Percentiles rank a stretch among this genome's conserved stretches.
Conservation (phyloP, 2,329 filamentous ascomycete genomes). For the Aurifilum marmelostoma region DNA sequence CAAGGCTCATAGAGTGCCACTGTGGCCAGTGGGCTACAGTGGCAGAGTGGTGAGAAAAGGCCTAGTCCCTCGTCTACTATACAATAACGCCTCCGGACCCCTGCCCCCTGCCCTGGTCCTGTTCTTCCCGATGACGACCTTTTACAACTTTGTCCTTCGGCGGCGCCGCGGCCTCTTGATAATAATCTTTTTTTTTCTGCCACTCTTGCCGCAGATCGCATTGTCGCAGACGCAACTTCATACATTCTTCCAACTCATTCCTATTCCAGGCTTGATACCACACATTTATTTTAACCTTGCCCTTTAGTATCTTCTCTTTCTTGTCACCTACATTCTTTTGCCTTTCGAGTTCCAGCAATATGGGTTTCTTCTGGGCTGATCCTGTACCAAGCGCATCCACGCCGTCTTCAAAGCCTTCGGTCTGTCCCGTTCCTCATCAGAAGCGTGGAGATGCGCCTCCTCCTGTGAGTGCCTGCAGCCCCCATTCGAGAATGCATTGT, state of each 20-base stretch:
- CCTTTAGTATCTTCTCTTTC: neutral
- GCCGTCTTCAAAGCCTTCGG: constrained; percentile 23
- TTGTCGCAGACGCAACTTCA: neutral
- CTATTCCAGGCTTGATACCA: neutral
- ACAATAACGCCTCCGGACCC: neutral
- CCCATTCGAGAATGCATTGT: neutral
- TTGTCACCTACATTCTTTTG: neutral
- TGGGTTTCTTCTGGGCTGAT: constrained; percentile 70
- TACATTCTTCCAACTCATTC: neutral
- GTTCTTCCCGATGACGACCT: neutral
- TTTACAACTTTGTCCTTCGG: neutral
- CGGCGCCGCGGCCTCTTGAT: neutral
- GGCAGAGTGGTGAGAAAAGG: no score
- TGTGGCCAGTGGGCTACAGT: no score
- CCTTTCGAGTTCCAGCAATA: constrained; percentile 33
- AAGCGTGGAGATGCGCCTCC: constrained; percentile 39
- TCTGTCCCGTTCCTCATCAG: constrained; percentile 31
- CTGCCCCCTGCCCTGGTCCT: neutral
- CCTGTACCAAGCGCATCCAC: constrained; percentile 34
- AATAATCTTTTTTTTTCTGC: constrained; percentile 1
- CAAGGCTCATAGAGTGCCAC: no score
- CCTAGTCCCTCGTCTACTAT: neutral
- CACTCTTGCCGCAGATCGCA: neutral
- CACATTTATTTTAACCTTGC: no score
- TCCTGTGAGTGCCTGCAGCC: constrained; percentile 42